Evolutionary conservation across 768 basidiomycete species (phyloP).

Genomic region (Nevesoporus exiguus): DNA sequence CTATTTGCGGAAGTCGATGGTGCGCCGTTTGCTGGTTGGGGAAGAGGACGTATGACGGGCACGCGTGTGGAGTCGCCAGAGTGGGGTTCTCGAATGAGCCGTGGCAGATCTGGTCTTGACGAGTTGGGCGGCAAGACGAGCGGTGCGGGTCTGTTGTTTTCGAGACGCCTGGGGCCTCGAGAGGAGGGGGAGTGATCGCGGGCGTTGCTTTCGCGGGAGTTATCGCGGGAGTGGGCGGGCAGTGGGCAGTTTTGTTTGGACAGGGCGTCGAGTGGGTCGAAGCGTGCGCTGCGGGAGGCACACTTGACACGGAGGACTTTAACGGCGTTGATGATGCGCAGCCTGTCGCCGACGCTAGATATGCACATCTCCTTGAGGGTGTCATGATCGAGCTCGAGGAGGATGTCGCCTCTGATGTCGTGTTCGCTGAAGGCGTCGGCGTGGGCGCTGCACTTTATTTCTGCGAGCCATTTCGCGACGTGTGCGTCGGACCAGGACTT

Average conservation of each 20-base stretch:
- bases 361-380: constrained; percentile 91
- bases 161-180: constrained; percentile 45
- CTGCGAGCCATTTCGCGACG: constrained; percentile 73
- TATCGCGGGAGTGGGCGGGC: constrained; percentile 20
- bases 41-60: constrained; percentile 29
- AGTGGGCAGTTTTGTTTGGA: constrained; percentile 6
- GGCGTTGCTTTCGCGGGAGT: constrained; percentile 17
- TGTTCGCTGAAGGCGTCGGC: constrained; percentile 71
- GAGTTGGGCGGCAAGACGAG: constrained; percentile 62
- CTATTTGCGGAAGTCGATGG: constrained; percentile 29
- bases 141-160: constrained; percentile 73
- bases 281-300: constrained; percentile 17
- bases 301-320: constrained; percentile 69
- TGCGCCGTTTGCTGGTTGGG: constrained; percentile 22
- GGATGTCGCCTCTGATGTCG: constrained; percentile 89
- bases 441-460: constrained; percentile 71
- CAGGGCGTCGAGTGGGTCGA: too few relatives aligned
- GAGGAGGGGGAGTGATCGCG: constrained; percentile 28
- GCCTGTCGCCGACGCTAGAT: constrained; percentile 83
- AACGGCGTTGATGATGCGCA: constrained; percentile 83
- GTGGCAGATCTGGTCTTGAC: constrained; percentile 63
- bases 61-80: constrained; percentile 49
- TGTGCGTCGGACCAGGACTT: constrained; percentile 70
- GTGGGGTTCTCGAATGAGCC: constrained; percentile 59
- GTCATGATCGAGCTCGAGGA: constrained; percentile 86